Evolutionary conservation across 108 stramenopile species (phyloP), one percentile per base, ranked within the genome.

Genomic region (Pseudonitzschia multiseries): DNA sequence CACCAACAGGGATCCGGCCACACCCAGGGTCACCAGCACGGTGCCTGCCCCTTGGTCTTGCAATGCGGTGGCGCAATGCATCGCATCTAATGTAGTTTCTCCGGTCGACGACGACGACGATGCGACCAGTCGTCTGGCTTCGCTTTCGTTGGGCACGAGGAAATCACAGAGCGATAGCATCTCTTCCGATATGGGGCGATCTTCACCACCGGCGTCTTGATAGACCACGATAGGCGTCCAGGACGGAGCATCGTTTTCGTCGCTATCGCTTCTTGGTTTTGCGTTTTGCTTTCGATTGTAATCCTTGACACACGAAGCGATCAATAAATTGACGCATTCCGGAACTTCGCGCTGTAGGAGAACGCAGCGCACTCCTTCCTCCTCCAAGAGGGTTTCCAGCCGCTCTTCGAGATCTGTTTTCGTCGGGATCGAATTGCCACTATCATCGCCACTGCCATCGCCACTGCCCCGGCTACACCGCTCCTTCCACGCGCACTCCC

Each of bases 271-370:
- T 69, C 69, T 48, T 48, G 46, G 29, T 62, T 14, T 15, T 40
- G 36, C 61, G 10, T 62, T 28, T 21, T n/a, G 12, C 29, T 33
- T 21, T 40, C n/a, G 15, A 14, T 62, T 62, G 36, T 33, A 62
- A 62, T 62, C 61, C 31, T 40, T 24, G 26, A 87, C 89, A 20
- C 59, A 73, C 0, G 68, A 51, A 31, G 90, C 90, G 29, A 91
- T 41, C 4, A 84, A 70, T 18, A 77, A 67, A 73, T 95, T 95
- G 60, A 95, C 87, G 26, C 70, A 69, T 65, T 88, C 77, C 8
- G 94, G 94, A 27, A 95, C 76, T 64, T 95, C 94, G 21, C 86
- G 74, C 78, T 95, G 94, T 0, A 95, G 74, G 26, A 91, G 21
- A 0, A 89, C 40, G 61, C 80, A 86, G 41, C 63, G 48, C 20